Evolutionary conservation across 2,329 filamentous ascomycete species (phyloP).

Genomic region (Microcyclosporella mali): DNA sequence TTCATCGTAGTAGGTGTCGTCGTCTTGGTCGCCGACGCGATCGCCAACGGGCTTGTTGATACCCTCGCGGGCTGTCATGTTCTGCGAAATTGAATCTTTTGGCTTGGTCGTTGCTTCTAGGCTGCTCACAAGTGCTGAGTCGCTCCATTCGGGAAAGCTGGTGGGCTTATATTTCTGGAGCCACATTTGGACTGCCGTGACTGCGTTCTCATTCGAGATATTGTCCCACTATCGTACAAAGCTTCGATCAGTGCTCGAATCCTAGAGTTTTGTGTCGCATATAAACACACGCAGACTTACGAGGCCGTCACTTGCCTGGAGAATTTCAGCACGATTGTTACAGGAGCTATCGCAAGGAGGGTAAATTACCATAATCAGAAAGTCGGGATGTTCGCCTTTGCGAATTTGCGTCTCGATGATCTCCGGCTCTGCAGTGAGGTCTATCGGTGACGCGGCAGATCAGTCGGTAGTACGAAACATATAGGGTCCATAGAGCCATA

Average conservation of each 20-base stretch:
- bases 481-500: too few species aligned
- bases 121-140: neutral
- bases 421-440: slow-evolving; percentile 59
- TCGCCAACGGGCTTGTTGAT: neutral
- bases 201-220: slow-evolving; percentile 30
- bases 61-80: neutral
- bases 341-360: too few species aligned
- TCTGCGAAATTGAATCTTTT: too few species aligned
- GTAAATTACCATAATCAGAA: slow-evolving; percentile 62
- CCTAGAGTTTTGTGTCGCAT: too few species aligned
- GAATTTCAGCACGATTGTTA: too few species aligned
- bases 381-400: slow-evolving; percentile 42
- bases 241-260: too few species aligned
- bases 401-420: slow-evolving; percentile 53
- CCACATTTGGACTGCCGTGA: slow-evolving; percentile 50
- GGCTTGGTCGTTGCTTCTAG: neutral
- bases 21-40: slow-evolving; percentile 17
- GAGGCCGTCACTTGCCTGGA: too few species aligned
- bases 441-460: too few species aligned
- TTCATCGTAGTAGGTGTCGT: slow-evolving; percentile 32
- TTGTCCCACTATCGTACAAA: too few species aligned
- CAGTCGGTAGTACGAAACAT: too few species aligned
- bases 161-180: slow-evolving; percentile 34
- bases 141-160: slow-evolving; percentile 15
- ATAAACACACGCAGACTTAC: too few species aligned